These are phyloP conservation scores for Botrytis sinoallii DNA, from an alignment of 2,329 filamentous ascomycete species.

Conservation along the genomic window DNA sequence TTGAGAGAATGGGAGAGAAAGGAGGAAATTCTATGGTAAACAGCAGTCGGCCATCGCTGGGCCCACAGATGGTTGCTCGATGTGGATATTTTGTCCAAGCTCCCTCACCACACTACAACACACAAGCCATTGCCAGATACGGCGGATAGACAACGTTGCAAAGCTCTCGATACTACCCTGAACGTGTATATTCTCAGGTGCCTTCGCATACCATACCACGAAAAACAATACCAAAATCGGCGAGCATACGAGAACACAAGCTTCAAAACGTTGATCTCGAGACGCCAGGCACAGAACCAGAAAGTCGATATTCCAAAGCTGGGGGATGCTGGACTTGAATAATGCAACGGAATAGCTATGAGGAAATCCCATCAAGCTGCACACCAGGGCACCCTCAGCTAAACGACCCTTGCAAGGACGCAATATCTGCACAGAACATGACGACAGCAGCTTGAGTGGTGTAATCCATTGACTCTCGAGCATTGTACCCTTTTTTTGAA, in stretches of 20 bases:
- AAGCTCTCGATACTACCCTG: background rate
- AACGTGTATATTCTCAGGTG: background rate
- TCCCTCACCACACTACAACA: background rate
- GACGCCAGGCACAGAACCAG: background rate
- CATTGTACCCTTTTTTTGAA: background rate
- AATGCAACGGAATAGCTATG: background rate
- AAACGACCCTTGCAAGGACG: background rate
- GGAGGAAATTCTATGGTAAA: background rate
- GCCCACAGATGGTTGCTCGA: background rate
- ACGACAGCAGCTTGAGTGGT: background rate
- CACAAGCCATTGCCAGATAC: background rate
- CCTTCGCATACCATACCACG: background rate
- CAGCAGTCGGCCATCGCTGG: background rate
- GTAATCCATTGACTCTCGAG: background rate
- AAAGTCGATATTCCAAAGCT: background rate
- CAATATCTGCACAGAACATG: background rate
- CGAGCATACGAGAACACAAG: background rate
- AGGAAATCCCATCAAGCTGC: background rate
- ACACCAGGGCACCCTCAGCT: background rate
- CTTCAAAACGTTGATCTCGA: background rate
- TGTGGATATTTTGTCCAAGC: background rate
- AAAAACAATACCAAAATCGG: background rate
- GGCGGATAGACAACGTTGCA: background rate
- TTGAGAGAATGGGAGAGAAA: background rate
- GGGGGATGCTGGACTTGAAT: background rate